phyloP scores from a whole-genome alignment of 345 rosid species.

The Cardamine resedifolia region DNA sequence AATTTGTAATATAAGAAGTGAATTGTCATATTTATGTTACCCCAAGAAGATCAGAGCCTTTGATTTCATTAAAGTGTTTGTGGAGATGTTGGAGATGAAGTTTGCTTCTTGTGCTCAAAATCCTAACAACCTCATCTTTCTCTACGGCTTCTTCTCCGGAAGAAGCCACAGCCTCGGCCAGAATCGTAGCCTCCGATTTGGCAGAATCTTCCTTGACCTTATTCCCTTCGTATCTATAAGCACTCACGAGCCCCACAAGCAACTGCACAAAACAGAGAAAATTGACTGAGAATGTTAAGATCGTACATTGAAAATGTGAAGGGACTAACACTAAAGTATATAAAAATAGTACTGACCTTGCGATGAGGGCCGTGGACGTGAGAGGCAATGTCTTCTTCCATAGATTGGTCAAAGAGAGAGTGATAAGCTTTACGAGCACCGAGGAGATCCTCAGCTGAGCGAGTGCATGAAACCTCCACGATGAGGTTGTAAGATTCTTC shows the following conservation, averaged over 20 bases:
- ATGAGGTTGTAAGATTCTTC: conserved; percentile 51
- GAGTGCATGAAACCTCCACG: conserved; percentile 77
- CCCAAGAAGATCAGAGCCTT: conserved; percentile 51
- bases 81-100: conserved; percentile 56
- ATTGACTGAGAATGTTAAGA: not conserved
- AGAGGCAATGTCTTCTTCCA: conserved; percentile 79
- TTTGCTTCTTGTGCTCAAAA: conserved; percentile 83
- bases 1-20: not conserved
- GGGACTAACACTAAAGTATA: not conserved
- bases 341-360: conserved; percentile 47
- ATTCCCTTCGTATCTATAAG: conserved; percentile 85
- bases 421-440: conserved; percentile 93
- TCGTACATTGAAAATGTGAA: not conserved
- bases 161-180: conserved; percentile 46
- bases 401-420: conserved; percentile 75
- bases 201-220: conserved; percentile 53
- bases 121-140: conserved; percentile 67
- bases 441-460: conserved; percentile 70
- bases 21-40: conserved; percentile 33
- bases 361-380: conserved; percentile 48
- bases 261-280: conserved; percentile 46
- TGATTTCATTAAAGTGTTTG: conserved; percentile 50
- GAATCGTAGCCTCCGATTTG: conserved; percentile 64
- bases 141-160: conserved; percentile 41
- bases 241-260: conserved; percentile 84